Base-by-base conservation (phyloP, 768 basidiomycete genomes). In the Leccinellum rugosiceps region DNA sequence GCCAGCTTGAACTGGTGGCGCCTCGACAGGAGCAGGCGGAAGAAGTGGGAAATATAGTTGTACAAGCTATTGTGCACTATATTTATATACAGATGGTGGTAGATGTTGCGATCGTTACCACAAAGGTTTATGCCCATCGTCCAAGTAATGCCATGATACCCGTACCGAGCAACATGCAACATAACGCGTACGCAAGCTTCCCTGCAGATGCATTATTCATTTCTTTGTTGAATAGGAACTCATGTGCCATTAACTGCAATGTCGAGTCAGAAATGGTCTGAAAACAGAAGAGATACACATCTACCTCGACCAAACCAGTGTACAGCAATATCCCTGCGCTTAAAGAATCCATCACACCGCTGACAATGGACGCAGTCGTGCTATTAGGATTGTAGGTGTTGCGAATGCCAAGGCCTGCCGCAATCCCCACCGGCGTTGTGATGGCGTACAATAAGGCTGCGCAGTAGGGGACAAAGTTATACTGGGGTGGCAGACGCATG, bases 61-160 rank as follows among this genome's bases (percentile, higher is more conserved):
- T 41, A n/a, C 38, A 41, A 41, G n/a, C 9, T 10, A n/a, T 4
- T 10, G 38, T 41, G 9, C 10, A 41, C 38, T 41, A 41, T 9
- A 10, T 41, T 41, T 41, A 41, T 15, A 41, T 17, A 41, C 25
- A 25, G 25, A 25, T 41, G 19, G n/a, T n/a, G 4, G 38, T 41
- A 19, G 38, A 10, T 41, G 10, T 41, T 8, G 35, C 35, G 9
- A 38, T 38, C 35, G 35, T 38, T n/a, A 38, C 35, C n/a, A n/a
- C n/a, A 48, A 26, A 10, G 7, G 4, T 25, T 77, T 71, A 95
- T 25, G 94, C 94, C 95, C 95, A 97, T 56, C 81, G 77, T 13
- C 94, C 95, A 17, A 98, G 79, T 10, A 97, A 78, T 1, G 93
- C 85, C 95, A 98, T 98, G n/a, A 97, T 52, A 1, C 79, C 93